Evolutionary conservation across 78 protist species (phyloP), one percentile per base, ranked within the genome.

Genomic region (Dictyostelium firmibasis): DNA sequence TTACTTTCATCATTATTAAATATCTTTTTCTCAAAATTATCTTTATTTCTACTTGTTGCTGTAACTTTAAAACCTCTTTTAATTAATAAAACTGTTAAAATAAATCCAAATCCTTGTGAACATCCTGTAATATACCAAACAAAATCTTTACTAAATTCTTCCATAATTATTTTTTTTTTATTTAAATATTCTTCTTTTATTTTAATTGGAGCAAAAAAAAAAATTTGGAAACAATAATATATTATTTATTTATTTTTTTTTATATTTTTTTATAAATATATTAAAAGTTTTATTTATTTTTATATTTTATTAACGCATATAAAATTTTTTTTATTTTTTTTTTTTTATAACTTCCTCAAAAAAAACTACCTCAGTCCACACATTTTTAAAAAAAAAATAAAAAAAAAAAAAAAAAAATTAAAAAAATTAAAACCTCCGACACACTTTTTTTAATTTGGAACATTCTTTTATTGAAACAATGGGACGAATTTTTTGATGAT

Each of bases 71-170:
- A 53, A 14, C 92, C 92, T 25, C 69, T 35, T 76, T 29, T 81
- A 33, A 86, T 53, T 25, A 86, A 50, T 43, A 50, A 74, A 0
- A 47, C 11, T 11, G 47, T 6, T 13, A 86, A 86, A 16, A 86
- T 44, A 23, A 38, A 25, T 14, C 92, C 92, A 31, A 86, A 44
- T 25, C 92, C 92, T 25, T 74, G 60, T 36, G 92, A 76, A 33
- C 83, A 64, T 10, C 92, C 92, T 35, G 92, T 86, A 8, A 86
- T 85, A 72, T 44, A 85, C 88, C 88, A 83, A 4, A 82, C 86
- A 57, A 57, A 57, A 20, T 76, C 23, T 36, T 14, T 29, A 70
- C 14, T 70, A 70, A 7, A 70, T 25, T 70, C 38, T 29, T 25
- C 33, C 33, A 29, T 70, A 31, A 64, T 67, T 67, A n/a, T n/a